A percentile compares a stretch with the other conserved stretches of the same genome.
phyloP scores from a whole-genome alignment of 2,329 filamentous ascomycete species.

The Beauveria rudraprayagi region DNA sequence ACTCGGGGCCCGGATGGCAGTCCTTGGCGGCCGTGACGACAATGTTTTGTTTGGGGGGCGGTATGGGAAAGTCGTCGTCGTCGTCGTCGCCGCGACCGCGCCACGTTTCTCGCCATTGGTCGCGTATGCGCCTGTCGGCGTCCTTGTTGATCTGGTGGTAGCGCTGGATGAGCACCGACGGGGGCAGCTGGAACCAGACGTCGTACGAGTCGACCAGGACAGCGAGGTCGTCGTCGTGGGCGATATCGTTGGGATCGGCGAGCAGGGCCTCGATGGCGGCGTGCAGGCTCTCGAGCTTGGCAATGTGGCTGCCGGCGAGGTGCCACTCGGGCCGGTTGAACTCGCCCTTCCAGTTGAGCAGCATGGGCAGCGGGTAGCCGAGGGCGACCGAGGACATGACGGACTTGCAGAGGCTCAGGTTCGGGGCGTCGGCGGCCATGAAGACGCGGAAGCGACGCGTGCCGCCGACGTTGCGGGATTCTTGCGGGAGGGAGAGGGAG shows the following conservation, averaged over 20 bases:
- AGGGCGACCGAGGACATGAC: slow-evolving; percentile 30
- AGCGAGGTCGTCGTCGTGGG: slow-evolving; percentile 24
- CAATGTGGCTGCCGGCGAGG: slow-evolving; percentile 30
- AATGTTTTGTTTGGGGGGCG: slow-evolving; percentile 24
- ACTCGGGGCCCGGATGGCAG: slow-evolving; percentile 25
- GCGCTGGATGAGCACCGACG: slow-evolving; percentile 28
- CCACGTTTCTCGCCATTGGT: slow-evolving; percentile 17
- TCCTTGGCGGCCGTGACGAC: slow-evolving; percentile 28
- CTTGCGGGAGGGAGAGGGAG: neutral
- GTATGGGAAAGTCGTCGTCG: slow-evolving; percentile 20
- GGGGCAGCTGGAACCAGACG: slow-evolving; percentile 32
- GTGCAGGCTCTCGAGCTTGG: slow-evolving; percentile 28
- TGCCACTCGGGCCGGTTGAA: slow-evolving; percentile 30
- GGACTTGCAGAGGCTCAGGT: slow-evolving; percentile 31
- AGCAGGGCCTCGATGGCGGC: slow-evolving; percentile 23
- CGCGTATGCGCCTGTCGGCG: slow-evolving; percentile 22
- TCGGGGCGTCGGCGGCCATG: slow-evolving; percentile 29
- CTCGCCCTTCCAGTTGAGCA: slow-evolving; percentile 31
- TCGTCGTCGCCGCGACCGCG: neutral
- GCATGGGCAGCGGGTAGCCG: slow-evolving; percentile 28
- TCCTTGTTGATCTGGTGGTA: slow-evolving; percentile 28
- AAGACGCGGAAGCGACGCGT: slow-evolving; percentile 26
- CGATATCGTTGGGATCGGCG: slow-evolving; percentile 9
- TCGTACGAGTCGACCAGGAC: slow-evolving; percentile 32
- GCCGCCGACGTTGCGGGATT: slow-evolving; percentile 7